phyloP scores from a whole-genome alignment of 2,329 filamentous ascomycete genomes.

The Fusarium sp. region DNA sequence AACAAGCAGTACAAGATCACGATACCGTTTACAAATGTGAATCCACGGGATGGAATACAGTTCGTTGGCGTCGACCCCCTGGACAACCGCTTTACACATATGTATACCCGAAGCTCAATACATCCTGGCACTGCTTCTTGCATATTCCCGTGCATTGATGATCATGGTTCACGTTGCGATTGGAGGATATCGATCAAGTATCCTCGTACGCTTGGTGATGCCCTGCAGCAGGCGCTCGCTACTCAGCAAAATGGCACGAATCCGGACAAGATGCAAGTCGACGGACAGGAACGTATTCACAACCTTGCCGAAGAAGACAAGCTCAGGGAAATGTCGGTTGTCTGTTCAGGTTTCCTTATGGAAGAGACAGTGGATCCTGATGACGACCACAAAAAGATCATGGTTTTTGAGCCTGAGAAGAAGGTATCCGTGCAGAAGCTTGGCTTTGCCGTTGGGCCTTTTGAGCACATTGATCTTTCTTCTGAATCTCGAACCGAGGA shows the following conservation, averaged over 20 bases:
- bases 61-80: slow-evolving; percentile 87
- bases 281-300: slow-evolving; percentile 54
- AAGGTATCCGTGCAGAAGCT: slow-evolving; percentile 88
- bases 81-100: slow-evolving; percentile 87
- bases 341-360: slow-evolving; percentile 89
- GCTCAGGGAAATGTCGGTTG: slow-evolving; percentile 85
- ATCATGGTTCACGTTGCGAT: slow-evolving; percentile 79
- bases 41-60: slow-evolving; percentile 86
- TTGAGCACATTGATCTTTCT: slow-evolving; percentile 88
- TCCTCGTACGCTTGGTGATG: slow-evolving; percentile 87
- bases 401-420: slow-evolving; percentile 81
- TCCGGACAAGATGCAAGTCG: slow-evolving; percentile 53
- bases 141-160: slow-evolving; percentile 94
- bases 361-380: slow-evolving; percentile 82
- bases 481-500: slow-evolving; percentile 90
- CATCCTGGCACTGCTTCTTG: slow-evolving; percentile 83
- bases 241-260: slow-evolving; percentile 54
- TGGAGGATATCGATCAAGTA: slow-evolving; percentile 92
- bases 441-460: slow-evolving; percentile 93
- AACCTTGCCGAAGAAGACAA: slow-evolving; percentile 81
- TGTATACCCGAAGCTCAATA: slow-evolving; percentile 85
- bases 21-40: slow-evolving; percentile 81
- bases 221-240: slow-evolving; percentile 61
- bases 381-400: slow-evolving; percentile 85
- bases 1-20: slow-evolving; percentile 61